phyloP scores from a whole-genome alignment of 352 stramenopile species.

The Thraustotheca clavata region DNA sequence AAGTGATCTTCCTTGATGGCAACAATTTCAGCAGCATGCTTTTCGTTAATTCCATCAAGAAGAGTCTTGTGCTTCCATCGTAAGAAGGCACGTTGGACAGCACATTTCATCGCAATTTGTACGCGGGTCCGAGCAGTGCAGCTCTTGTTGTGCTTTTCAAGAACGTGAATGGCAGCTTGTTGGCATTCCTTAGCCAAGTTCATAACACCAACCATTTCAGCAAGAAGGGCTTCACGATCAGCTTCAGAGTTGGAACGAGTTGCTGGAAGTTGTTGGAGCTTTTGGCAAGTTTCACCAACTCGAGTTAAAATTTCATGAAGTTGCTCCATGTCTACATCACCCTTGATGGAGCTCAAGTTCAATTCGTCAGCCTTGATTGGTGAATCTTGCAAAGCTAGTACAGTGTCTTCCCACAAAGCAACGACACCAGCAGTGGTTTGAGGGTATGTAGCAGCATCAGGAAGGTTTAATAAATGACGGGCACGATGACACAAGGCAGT shows the following conservation, averaged over 20 bases:
- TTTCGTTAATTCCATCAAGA: not conserved
- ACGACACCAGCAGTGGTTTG: not conserved
- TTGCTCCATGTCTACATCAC: not conserved
- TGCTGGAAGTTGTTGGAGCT: not conserved
- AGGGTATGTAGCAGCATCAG: not conserved
- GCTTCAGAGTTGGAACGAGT: not conserved
- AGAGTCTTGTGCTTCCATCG: conserved; percentile 19
- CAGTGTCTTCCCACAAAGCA: not conserved
- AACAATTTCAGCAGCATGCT: not conserved
- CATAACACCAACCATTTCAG: not conserved
- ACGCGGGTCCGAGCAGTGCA: conserved; percentile 9
- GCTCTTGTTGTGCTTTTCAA: conserved; percentile 15
- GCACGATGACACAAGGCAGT: not conserved
- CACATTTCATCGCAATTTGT: conserved; percentile 16
- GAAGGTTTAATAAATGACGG: not conserved
- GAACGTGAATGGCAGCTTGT: conserved; percentile 3
- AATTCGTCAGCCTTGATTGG: not conserved
- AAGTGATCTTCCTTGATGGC: conserved; percentile 2
- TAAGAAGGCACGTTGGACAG: conserved; percentile 18
- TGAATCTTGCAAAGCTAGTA: not conserved
- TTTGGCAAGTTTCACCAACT: not conserved
- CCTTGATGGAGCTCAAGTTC: not conserved
- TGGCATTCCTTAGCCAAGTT: conserved; percentile 13
- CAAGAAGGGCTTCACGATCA: not conserved
- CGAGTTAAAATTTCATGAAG: conserved; percentile 1